Evolutionary conservation across 1,284 basidiomycete species (phyloP).

Genomic region (Butyriboletus appendiculatus): DNA sequence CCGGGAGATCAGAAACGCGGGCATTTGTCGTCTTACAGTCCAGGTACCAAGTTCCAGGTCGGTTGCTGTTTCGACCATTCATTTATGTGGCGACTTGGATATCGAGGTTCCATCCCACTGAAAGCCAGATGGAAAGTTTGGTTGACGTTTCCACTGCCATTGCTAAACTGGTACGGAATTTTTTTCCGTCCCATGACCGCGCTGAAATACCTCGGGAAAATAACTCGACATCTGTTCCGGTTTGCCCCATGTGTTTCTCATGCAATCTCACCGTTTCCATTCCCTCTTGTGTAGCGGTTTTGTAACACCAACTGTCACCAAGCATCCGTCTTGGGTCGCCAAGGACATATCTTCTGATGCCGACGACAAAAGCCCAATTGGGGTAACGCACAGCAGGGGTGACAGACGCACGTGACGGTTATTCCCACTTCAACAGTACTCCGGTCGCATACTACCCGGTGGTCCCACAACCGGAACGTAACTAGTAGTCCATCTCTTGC

Average conservation of each 20-base stretch:
- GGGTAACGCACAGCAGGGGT: too few relatives aligned
- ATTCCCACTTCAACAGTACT: too few relatives aligned
- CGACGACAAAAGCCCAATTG: background rate
- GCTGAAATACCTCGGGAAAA: background rate
- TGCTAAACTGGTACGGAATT: background rate
- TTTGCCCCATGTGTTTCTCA: slow-evolving; percentile 4
- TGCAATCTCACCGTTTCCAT: slow-evolving; percentile 5
- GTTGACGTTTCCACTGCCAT: background rate
- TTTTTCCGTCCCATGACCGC: background rate
- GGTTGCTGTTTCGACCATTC: background rate
- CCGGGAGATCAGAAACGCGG: background rate
- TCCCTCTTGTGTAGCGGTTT: background rate
- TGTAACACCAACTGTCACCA: too few relatives aligned
- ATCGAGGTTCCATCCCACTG: background rate
- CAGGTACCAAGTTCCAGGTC: background rate
- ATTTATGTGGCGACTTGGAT: background rate
- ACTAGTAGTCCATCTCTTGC: too few relatives aligned
- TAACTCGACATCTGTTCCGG: background rate
- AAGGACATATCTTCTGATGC: background rate
- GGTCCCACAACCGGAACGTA: too few relatives aligned
- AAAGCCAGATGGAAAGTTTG: background rate
- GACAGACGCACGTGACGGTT: too few relatives aligned
- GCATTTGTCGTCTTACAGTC: background rate
- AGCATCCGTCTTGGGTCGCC: background rate
- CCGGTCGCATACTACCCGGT: too few relatives aligned